Evolutionary conservation across 1,284 basidiomycete genomes (phyloP).

Genomic region (Schizopora paradoxa): DNA sequence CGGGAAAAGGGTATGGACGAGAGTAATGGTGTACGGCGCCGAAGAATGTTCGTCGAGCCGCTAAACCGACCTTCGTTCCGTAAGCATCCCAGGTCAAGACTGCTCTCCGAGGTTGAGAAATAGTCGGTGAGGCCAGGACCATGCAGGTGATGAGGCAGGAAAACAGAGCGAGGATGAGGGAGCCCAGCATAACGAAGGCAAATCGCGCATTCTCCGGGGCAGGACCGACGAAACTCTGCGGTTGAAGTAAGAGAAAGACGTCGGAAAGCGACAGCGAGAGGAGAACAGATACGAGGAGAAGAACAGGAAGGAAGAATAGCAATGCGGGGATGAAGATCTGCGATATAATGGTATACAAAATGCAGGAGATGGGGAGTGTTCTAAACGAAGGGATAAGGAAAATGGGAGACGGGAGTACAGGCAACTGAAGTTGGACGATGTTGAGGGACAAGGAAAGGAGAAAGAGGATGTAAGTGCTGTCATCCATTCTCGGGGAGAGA

Average conservation of each 20-base stretch:
- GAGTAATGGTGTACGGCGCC: conserved; percentile 36
- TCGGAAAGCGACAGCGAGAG: conserved; percentile 38
- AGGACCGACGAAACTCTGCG: conserved; percentile 18
- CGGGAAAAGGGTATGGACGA: conserved; percentile 38
- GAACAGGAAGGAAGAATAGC: conserved; percentile 42
- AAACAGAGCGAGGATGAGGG: conserved; percentile 29
- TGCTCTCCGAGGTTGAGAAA: conserved; percentile 10
- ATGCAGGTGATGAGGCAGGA: conserved; percentile 17
- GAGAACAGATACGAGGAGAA: conserved; percentile 38
- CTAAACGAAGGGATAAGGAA: conserved; percentile 34
- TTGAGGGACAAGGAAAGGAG: conserved; percentile 37
- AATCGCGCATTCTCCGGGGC: conserved; percentile 42
- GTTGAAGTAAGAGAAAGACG: conserved; percentile 23
- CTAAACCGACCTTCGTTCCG: conserved; percentile 36
- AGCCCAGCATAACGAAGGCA: conserved; percentile 35
- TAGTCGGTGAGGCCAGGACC: conserved; percentile 24
- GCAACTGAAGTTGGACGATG: conserved; percentile 39
- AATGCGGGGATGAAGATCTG: conserved; percentile 36
- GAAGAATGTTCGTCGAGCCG: conserved; percentile 41
- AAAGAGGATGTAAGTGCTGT: conserved; percentile 35
- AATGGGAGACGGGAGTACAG: conserved; percentile 37
- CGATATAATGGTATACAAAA: conserved; percentile 35
- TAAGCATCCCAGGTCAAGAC: conserved; percentile 43
- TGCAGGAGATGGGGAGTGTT: conserved; percentile 39
- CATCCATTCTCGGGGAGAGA: conserved; percentile 33